A percentile compares a stretch with the other conserved stretches of the same genome.
Conservation (phyloP, 768 basidiomycete genomes). For the Leccinum fibrillosum region DNA sequence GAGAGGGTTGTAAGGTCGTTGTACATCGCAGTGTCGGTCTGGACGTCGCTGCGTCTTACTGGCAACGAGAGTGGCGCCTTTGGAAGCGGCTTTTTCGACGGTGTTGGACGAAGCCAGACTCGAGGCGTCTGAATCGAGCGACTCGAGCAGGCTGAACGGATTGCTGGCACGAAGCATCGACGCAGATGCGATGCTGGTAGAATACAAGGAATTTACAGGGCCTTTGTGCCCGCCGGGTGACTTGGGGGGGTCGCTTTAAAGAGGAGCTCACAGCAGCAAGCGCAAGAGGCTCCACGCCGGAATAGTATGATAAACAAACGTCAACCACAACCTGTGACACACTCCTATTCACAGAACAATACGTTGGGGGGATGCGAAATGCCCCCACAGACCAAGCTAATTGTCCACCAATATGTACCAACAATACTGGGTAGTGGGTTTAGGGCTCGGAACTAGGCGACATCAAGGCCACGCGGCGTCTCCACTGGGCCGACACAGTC, state of each 20-base stretch:
- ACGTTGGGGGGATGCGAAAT: neutral
- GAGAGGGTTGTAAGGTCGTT: neutral
- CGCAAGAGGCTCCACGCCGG: constrained; percentile 1
- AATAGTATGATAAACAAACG: constrained; percentile 16
- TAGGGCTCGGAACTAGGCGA: constrained; percentile 2
- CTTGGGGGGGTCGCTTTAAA: neutral
- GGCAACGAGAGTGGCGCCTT: neutral
- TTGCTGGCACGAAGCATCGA: constrained; percentile 1
- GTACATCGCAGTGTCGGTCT: neutral
- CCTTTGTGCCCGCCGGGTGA: neutral
- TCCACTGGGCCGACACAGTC: constrained; percentile 34
- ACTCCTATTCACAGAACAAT: neutral
- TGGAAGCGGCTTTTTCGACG: neutral
- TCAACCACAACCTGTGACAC: constrained; percentile 5
- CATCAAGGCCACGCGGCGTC: constrained; percentile 19
- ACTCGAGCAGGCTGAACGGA: constrained; percentile 1
- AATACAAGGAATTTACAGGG: neutral
- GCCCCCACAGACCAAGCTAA: neutral
- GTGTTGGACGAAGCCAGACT: neutral
- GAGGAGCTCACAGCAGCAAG: constrained; percentile 1
- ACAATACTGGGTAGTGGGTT: neutral
- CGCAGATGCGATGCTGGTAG: neutral
- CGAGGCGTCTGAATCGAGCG: neutral
- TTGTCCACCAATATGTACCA: neutral
- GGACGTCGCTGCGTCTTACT: neutral